Base-by-base conservation (phyloP, 345 rosid species). In the Populus pruinosa region DNA sequence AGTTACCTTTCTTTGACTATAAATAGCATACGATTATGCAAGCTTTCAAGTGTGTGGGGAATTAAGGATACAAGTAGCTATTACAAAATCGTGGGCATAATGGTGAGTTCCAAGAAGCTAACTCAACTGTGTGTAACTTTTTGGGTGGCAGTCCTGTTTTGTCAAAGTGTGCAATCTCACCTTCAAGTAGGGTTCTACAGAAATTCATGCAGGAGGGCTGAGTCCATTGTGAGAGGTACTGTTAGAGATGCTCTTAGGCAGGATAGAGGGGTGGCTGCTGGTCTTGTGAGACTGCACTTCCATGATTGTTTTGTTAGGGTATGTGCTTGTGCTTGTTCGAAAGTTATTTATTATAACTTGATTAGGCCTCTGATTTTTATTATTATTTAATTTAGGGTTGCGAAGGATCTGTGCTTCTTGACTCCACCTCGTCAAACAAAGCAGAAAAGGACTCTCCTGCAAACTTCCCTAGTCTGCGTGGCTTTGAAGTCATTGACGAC, bases 251-350 rank as follows among this genome's bases (percentile, higher is more conserved):
- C 61, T 49, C 65, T 87, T 55, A 2, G 2, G 1, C 78, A 33
- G 62, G 84, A 88, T 71, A 76, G 2, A 66, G 91, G 90, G 12
- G 47, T 88, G 2, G 88, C 85, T 66, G 86, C 90, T 25, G 88
- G 86, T 17, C 87, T 90, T 20, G 75, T 88, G 67, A 79, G 90
- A 80, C 79, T 90, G 90, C 88, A 88, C 74, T 88, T 90, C 69
- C 94, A 87, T 44, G 94, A 90, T 66, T 90, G 92, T 72, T 88
- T 90, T 77, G 87, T 86, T 63, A 77, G 90, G 84, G 91, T 87
- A 59, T 33, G 36, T 4, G 5, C 36, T 33, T 33, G 36, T 50
- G n/a, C n/a, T 53, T 53, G 59, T 7, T 53, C 61, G 9, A 53
- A 6, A 9, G 61, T 53, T 55, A 61, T n/a, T 6, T 38, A 38